Evolutionary conservation across 495 filamentous ascomycete genomes (phyloP).

Genomic region (Talaromyces ruber): DNA sequence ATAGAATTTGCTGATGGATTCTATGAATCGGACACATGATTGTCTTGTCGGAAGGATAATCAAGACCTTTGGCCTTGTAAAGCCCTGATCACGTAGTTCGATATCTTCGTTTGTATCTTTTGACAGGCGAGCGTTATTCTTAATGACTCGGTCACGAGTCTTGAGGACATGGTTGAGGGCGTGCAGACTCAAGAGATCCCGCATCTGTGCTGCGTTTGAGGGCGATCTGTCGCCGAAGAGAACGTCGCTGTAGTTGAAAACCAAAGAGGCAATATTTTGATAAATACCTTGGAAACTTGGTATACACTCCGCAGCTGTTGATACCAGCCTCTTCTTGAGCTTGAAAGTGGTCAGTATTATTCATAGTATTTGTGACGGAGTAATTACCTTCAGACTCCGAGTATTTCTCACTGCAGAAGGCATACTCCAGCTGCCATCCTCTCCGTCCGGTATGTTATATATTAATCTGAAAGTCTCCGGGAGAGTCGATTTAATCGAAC

Average conservation of each 20-base stretch:
- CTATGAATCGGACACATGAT: constrained; percentile 67
- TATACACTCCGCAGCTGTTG: constrained; percentile 23
- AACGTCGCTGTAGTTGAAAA: constrained; percentile 72
- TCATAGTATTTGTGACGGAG: not conserved
- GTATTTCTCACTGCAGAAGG: constrained; percentile 30
- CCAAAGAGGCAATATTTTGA: constrained; percentile 29
- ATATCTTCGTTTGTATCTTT: constrained; percentile 52
- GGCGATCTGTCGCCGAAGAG: constrained; percentile 65
- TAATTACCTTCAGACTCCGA: constrained; percentile 26
- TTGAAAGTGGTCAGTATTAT: constrained; percentile 9
- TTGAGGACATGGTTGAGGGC: constrained; percentile 87
- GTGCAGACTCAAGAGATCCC: constrained; percentile 72
- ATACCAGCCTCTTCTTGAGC: constrained; percentile 39
- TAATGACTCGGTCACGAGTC: constrained; percentile 84
- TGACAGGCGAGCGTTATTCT: constrained; percentile 75
- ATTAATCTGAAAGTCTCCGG: constrained; percentile 36
- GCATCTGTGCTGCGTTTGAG: constrained; percentile 54
- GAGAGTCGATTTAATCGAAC: constrained; percentile 26
- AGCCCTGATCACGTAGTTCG: constrained; percentile 89
- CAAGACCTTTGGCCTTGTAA: constrained; percentile 87
- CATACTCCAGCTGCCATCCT: constrained; percentile 14
- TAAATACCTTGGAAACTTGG: constrained; percentile 23
- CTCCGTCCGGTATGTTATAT: constrained; percentile 29
- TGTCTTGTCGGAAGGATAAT: constrained; percentile 82
- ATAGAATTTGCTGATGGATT: constrained; percentile 62